phyloP scores from a whole-genome alignment of 192 early-diverging fungal species.

The Kappamyces sp. region DNA sequence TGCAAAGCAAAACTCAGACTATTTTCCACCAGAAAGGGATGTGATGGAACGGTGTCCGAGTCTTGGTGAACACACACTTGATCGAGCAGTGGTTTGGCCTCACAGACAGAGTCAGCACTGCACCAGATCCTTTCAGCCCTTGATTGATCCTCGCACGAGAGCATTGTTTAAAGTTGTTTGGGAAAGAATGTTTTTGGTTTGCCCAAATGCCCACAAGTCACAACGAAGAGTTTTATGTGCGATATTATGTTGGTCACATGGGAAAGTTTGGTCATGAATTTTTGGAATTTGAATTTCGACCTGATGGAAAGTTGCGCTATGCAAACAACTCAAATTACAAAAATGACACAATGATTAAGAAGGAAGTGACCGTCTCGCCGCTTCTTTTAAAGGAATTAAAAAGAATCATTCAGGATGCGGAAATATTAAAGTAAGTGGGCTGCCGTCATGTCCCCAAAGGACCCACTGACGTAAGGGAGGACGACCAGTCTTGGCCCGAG shows the following conservation, averaged over 20 bases:
- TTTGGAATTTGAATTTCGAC: slow-evolving; percentile 91
- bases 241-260: slow-evolving; percentile 75
- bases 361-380: slow-evolving; percentile 77
- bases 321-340: slow-evolving; percentile 98
- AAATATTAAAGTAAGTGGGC: slow-evolving; percentile 72
- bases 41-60: too few relatives aligned
- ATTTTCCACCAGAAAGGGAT: too few relatives aligned
- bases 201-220: neutral
- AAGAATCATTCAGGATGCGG: slow-evolving; percentile 80
- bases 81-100: too few relatives aligned
- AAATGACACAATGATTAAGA: slow-evolving; percentile 92
- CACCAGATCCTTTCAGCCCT: too few relatives aligned
- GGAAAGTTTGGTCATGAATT: slow-evolving; percentile 99
- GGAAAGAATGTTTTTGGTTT: too few relatives aligned
- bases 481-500: slow-evolving; percentile 85
- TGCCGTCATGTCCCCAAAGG: neutral
- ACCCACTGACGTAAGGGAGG: slow-evolving; percentile 52
- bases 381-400: slow-evolving; percentile 80
- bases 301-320: slow-evolving; percentile 83
- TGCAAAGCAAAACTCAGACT: too few relatives aligned
- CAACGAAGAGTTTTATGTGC: slow-evolving; percentile 48
- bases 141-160: too few relatives aligned
- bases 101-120: too few relatives aligned
- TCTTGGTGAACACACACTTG: too few relatives aligned
- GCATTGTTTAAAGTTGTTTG: too few relatives aligned